Conservation (phyloP, 1,139 yeast genomes). For the Sugiyamaella pinicola region DNA sequence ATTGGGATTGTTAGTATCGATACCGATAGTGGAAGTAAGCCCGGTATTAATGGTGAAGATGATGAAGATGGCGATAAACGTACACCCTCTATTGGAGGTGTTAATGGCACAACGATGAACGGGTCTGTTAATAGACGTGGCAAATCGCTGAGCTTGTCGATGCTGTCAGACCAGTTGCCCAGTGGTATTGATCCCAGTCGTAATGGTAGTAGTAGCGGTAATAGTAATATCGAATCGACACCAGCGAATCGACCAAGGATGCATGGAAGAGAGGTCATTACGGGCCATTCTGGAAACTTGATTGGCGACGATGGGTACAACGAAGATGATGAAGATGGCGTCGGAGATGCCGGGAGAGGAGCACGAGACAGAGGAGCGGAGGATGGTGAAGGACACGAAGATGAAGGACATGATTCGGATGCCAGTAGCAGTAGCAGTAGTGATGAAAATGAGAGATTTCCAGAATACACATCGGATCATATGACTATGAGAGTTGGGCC, state of each 20-base stretch:
- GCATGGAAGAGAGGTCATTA: slow-evolving; percentile 1
- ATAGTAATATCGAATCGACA: neutral
- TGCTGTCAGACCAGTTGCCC: neutral
- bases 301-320: slow-evolving; percentile 13
- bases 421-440: neutral
- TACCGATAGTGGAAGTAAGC: neutral
- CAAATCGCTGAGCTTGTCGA: neutral
- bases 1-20: neutral
- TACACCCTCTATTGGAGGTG: neutral
- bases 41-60: neutral
- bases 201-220: neutral
- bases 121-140: neutral
- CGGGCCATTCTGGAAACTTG: slow-evolving; percentile 8
- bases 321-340: slow-evolving; percentile 1
- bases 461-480: slow-evolving; percentile 12
- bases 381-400: neutral
- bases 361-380: neutral
- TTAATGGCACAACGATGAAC: neutral
- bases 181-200: neutral
- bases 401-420: slow-evolving; percentile 1
- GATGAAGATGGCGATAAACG: neutral
- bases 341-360: neutral
- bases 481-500: slow-evolving; percentile 9
- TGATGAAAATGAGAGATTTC: slow-evolving; percentile 6
- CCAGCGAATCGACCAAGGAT: neutral